Evolutionary conservation across 768 basidiomycete species (phyloP).

Genomic region (Mrakia gelida): DNA sequence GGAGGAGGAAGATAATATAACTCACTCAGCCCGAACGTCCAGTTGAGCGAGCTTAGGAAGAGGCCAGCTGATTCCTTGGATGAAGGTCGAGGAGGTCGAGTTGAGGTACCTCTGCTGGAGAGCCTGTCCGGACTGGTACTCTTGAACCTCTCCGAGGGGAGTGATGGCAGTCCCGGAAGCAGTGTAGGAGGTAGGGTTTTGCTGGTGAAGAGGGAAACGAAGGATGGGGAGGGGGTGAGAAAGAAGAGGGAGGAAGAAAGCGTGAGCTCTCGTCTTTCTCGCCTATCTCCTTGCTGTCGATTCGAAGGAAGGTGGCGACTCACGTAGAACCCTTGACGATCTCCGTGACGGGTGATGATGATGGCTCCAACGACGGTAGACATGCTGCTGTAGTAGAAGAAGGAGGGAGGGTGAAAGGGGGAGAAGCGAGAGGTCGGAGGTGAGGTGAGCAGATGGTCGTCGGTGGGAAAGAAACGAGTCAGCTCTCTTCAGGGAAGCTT

Average conservation of each 20-base stretch:
- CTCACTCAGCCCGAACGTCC: constrained; percentile 35
- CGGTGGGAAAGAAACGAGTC: background rate
- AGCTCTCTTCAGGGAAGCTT: too few relatives aligned
- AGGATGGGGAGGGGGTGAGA: too few relatives aligned
- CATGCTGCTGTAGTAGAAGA: background rate
- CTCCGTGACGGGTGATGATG: constrained; percentile 32
- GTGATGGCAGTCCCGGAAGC: constrained; percentile 35
- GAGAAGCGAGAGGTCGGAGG: background rate
- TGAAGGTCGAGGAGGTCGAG: background rate
- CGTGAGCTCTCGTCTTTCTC: constrained; percentile 14
- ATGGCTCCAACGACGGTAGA: constrained; percentile 32
- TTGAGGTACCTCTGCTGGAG: constrained; percentile 33
- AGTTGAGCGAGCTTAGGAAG: constrained; percentile 24
- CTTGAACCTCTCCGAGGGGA: constrained; percentile 37
- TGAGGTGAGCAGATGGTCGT: background rate
- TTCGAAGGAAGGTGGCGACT: background rate
- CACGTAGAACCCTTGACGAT: constrained; percentile 19
- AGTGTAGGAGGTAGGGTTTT: constrained; percentile 19
- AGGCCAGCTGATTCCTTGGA: constrained; percentile 33
- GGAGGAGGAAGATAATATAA: background rate
- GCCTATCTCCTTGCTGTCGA: constrained; percentile 25
- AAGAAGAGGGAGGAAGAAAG: background rate
- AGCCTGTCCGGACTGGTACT: constrained; percentile 34
- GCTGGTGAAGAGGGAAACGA: background rate
- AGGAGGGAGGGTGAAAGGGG: background rate